Conservation (phyloP, 208 protist genomes). For the Trypanosoma avium region DNA sequence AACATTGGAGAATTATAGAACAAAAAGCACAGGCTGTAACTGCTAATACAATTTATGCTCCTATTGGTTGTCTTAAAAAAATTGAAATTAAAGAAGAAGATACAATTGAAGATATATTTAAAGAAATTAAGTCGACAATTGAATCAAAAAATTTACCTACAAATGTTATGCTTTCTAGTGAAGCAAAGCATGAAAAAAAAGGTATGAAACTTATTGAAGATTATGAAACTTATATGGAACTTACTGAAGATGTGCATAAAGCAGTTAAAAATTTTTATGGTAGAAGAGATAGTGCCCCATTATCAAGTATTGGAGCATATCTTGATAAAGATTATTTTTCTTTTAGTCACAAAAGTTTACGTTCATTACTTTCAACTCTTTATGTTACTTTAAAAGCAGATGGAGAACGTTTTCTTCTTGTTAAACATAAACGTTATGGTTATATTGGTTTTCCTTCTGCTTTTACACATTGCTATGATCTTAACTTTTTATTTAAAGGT, state of each 20-base stretch:
- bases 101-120: slow-evolving; percentile 39
- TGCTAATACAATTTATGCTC: slow-evolving; percentile 57
- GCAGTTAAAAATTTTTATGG: slow-evolving; percentile 58
- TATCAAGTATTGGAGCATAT: slow-evolving; percentile 77
- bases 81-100: slow-evolving; percentile 45
- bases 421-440: slow-evolving; percentile 65
- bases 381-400: slow-evolving; percentile 84
- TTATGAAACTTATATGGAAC: slow-evolving; percentile 48
- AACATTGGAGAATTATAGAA: slow-evolving; percentile 67
- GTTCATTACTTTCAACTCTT: slow-evolving; percentile 37
- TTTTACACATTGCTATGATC: slow-evolving; percentile 73
- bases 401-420: slow-evolving; percentile 71
- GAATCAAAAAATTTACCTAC: slow-evolving; percentile 22
- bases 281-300: slow-evolving; percentile 65
- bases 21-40: slow-evolving; percentile 68
- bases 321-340: slow-evolving; percentile 71
- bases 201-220: slow-evolving; percentile 53
- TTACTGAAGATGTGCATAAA: slow-evolving; percentile 62
- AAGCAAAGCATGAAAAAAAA: slow-evolving; percentile 16
- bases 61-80: slow-evolving; percentile 44
- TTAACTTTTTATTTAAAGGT: slow-evolving; percentile 65
- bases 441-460: slow-evolving; percentile 71
- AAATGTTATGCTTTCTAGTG: slow-evolving; percentile 14
- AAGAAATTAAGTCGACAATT: slow-evolving; percentile 49
- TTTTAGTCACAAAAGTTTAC: slow-evolving; percentile 37